Evolutionary conservation across 495 filamentous ascomycete species (phyloP), one percentile per base, ranked within the genome.

Genomic region (Neurospora sublineolata): DNA sequence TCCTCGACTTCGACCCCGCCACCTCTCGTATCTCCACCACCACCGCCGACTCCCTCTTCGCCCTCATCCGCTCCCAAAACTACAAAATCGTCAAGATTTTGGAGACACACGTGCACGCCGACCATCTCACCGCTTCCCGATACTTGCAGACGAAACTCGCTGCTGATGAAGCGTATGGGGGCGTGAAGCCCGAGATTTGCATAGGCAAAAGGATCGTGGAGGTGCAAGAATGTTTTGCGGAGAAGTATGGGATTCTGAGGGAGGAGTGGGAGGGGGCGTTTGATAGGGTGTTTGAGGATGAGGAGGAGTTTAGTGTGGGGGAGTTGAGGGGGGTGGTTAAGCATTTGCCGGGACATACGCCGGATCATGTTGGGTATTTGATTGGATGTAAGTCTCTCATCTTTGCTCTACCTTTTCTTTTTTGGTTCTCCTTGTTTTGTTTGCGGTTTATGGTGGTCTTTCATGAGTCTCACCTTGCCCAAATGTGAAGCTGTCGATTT

Each of bases 61-160:
- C 75, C 0, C 37, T 86, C 4, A 74, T 85, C 64, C 69, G 75
- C 11, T 71, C 81, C 33, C 73, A 86, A 2, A 80, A 81, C 9
- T 89, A 88, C 77, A 81, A 39, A 10, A 76, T 89, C 60, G 75
- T 74, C 2, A 73, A 71, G 7, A 84, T 90, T 38, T 81, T 90
- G 23, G 88, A 90, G 75, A 89, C 88, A 0, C 88, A 89, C 74
- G 83, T 82, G 14, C 88, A 90, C 74, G 88, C 88, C 58, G 88
- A 89, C 79, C 88, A 90, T 74, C 76, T 89, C n/a, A 89, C 86
- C 1, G 84, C 88, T 0, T 77, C 87, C 0, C 78, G 77, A 6
- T 90, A 89, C 71, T 79, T 90, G 1, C 87, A 88, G 74, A 71
- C 69, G 3, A 33, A 33, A 33, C 33, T 27, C 27, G 27, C 27